Percentiles rank a stretch among this genome's conserved stretches.
phyloP scores from a whole-genome alignment of 169 alveolate species.

The Blepharisma undulans region DNA sequence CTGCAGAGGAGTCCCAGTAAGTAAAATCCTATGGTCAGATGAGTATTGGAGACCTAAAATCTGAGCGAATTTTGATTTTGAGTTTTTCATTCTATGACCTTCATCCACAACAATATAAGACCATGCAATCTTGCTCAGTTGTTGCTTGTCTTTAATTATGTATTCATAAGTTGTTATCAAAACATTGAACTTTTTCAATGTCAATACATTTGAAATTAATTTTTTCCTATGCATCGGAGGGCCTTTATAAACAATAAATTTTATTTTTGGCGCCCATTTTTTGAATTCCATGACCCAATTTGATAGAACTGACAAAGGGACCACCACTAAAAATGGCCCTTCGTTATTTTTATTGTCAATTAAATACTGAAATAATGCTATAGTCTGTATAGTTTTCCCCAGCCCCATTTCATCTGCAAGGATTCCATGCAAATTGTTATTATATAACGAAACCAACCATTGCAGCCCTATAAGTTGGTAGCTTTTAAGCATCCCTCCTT shows the following conservation, averaged over 20 bases:
- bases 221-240: constrained; percentile 70
- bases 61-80: constrained; percentile 89
- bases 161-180: constrained; percentile 88
- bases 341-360: constrained; percentile 91
- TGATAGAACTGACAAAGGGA: constrained; percentile 93
- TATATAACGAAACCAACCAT: constrained; percentile 95
- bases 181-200: constrained; percentile 80
- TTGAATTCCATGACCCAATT: constrained; percentile 94
- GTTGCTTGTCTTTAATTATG: constrained; percentile 81
- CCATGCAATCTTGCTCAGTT: constrained; percentile 87
- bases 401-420: constrained; percentile 99
- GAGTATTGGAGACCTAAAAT: constrained; percentile 81
- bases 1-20: constrained; percentile 93
- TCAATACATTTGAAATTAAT: constrained; percentile 56
- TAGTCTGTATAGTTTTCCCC: constrained; percentile 96
- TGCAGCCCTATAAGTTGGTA: constrained; percentile 92
- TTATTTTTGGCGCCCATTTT: constrained; percentile 94
- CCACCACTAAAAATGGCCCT: constrained; percentile 95
- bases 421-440: constrained; percentile 94
- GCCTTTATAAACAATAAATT: constrained; percentile 81
- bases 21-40: constrained; percentile 85
- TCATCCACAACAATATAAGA: constrained; percentile 94
- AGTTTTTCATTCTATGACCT: constrained; percentile 95
- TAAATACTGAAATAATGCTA: constrained; percentile 92
- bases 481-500: constrained; percentile 89